Base-by-base conservation (phyloP, 768 basidiomycete genomes). In the Neoboletus subvelutipes region DNA sequence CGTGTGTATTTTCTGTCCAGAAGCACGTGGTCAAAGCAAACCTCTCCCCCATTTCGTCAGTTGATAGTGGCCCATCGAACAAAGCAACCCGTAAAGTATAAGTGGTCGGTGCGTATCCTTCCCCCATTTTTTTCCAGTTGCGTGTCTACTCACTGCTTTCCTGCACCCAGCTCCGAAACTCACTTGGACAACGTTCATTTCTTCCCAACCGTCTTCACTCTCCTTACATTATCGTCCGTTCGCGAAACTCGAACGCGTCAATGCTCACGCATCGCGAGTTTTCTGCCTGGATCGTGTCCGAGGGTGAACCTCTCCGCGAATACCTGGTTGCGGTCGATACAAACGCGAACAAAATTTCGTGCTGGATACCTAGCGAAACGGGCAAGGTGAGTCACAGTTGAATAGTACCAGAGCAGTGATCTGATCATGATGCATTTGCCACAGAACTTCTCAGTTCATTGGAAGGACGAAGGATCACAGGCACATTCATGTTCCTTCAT, bases 231-330 rank as follows among this genome's bases (percentile, higher is more conserved):
- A 37, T 26, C 24, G 28, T 36, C 17, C 11, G 31, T 56, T 39
- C 28, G 22, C 11, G 12, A 33, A 31, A 26, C 47, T 6, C 13
- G 28, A 13, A 43, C 37, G 42, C 9, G 5, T 31, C 52, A 9
- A 83, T 83, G 80, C 77, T 85, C 56, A 77, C 77, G 0, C 80
- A 82, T 68, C 78, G 80, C 18, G 83, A 79, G 7, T 88, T 88
- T 70, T 85, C 85, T 15, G 86, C 87, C 24, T 90, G 88, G 84
- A 83, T 90, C 51, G 74, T 76, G 36, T 80, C 77, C 40, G 78
- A 82, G 33, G 81, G 78, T 5, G 61, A 75, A 54, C 64, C 70
- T 12, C 64, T 88, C 12, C 77, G 74, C 5, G 86, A 88, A 67
- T 83, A 85, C 67, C 69, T 85, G n/a, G 74, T 79, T 9, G 76